Evolutionary conservation across 495 filamentous ascomycete genomes (phyloP).

Genomic region (Immersiella caudata): DNA sequence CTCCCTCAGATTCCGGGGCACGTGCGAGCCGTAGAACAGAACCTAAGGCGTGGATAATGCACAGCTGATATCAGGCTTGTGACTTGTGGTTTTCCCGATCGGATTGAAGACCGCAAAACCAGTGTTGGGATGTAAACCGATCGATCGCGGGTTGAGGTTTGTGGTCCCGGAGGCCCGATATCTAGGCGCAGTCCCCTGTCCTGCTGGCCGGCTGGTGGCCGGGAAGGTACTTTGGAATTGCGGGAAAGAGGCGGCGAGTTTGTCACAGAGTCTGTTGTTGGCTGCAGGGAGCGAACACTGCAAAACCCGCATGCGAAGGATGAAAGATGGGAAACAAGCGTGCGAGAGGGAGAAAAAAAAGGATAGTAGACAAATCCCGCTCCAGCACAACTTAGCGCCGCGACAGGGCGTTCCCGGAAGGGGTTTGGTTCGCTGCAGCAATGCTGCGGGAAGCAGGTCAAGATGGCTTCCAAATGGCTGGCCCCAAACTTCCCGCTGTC

Average conservation of each 20-base stretch:
- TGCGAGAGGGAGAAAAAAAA: background rate
- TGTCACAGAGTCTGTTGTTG: too few species aligned
- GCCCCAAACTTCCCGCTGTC: slow-evolving; percentile 4
- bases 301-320: background rate
- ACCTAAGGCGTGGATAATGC: background rate
- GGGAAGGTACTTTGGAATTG: background rate
- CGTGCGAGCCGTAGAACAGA: background rate
- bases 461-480: background rate
- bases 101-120: background rate
- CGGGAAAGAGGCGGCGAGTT: background rate
- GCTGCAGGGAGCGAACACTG: too few species aligned
- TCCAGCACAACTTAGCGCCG: background rate
- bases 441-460: background rate
- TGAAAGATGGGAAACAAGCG: background rate
- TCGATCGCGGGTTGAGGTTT: background rate
- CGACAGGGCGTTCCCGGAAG: slow-evolving; percentile 1
- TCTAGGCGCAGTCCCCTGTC: background rate
- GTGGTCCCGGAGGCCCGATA: background rate
- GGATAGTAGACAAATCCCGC: background rate
- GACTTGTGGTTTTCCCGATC: background rate
- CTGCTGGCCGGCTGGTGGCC: background rate
- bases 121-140: background rate
- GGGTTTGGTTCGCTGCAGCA: slow-evolving; percentile 1
- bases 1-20: slow-evolving; percentile 4
- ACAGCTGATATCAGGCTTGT: background rate